Conservation (phyloP, 768 basidiomycete species). For the Dacryopinax spathularia region DNA sequence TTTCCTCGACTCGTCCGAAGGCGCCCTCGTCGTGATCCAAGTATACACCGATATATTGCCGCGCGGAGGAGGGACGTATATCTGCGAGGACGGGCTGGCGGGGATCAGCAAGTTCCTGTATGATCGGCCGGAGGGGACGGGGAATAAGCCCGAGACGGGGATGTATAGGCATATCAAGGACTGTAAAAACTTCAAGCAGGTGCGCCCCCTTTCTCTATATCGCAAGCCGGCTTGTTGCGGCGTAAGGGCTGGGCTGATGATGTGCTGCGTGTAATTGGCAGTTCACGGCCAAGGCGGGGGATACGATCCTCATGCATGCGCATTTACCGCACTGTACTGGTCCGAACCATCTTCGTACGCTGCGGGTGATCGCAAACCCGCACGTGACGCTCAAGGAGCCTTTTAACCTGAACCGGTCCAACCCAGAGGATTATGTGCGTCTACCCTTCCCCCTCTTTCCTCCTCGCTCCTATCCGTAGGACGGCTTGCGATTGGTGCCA, state of each 20-base stretch:
- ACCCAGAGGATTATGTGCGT: constrained; percentile 13
- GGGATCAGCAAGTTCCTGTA: constrained; percentile 12
- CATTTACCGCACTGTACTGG: constrained; percentile 13
- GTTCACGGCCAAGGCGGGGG: constrained; percentile 15
- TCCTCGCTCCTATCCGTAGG: too few relatives aligned
- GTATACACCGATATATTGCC: constrained; percentile 16
- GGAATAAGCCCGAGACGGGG: neutral
- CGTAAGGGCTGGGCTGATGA: neutral
- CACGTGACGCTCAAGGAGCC: constrained; percentile 16
- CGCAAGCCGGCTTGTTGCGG: too few relatives aligned
- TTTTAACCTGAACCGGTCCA: constrained; percentile 12
- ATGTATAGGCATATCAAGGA: constrained; percentile 11
- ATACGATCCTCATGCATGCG: constrained; percentile 15
- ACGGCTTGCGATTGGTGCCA: too few relatives aligned
- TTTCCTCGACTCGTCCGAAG: constrained; percentile 15
- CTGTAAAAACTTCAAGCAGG: constrained; percentile 10
- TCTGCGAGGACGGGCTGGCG: constrained; percentile 15
- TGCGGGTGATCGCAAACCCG: constrained; percentile 17
- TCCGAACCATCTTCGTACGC: constrained; percentile 14
- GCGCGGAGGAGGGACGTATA: constrained; percentile 13
- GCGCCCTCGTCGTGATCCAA: constrained; percentile 16
- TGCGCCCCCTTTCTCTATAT: neutral
- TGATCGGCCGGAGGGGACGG: constrained; percentile 15
- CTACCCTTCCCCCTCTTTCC: neutral
- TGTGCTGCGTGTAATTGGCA: neutral